Percentiles rank a stretch among this genome's conserved stretches.
phyloP scores from a whole-genome alignment of 2,329 filamentous ascomycete species.

The Pseudohalonectria lignicola region DNA sequence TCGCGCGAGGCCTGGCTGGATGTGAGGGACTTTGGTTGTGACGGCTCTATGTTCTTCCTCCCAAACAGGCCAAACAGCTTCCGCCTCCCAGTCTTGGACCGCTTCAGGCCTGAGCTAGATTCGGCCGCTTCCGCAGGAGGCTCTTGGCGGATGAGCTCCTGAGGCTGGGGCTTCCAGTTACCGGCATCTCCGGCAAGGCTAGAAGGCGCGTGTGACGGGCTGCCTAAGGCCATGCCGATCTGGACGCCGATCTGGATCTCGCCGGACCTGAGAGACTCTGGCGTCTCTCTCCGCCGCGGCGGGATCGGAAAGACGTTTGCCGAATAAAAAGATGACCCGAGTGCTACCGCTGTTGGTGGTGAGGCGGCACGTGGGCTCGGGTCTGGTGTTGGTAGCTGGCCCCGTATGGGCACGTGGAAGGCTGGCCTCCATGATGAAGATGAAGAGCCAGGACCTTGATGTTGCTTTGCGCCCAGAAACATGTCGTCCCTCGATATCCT shows the following conservation, averaged over 20 bases:
- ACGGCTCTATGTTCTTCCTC: slow-evolving; percentile 20
- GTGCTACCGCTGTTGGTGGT: too few species aligned
- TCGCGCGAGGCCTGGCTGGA: slow-evolving; percentile 12
- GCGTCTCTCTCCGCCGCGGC: slow-evolving; percentile 27
- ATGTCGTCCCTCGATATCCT: slow-evolving; percentile 32
- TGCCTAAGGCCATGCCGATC: slow-evolving; percentile 68
- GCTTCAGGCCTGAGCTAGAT: too few species aligned
- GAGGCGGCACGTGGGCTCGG: too few species aligned
- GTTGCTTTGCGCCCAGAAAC: slow-evolving; percentile 15
- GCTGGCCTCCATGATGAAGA: slow-evolving; percentile 12
- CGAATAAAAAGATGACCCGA: too few species aligned
- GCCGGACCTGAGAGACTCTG: slow-evolving; percentile 29
- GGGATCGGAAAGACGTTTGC: slow-evolving; percentile 20
- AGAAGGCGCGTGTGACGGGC: slow-evolving; percentile 39
- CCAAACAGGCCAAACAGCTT: slow-evolving; percentile 46
- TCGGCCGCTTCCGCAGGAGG: slow-evolving; percentile 7
- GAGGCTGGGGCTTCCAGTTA: neutral
- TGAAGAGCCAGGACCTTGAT: neutral
- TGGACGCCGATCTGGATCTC: slow-evolving; percentile 55
- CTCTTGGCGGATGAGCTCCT: neutral
- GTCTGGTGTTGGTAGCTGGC: slow-evolving; percentile 29
- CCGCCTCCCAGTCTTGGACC: slow-evolving; percentile 43
- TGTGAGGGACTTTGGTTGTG: neutral
- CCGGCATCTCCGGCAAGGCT: neutral
- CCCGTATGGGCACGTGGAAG: slow-evolving; percentile 28